phyloP scores from a whole-genome alignment of 352 stramenopile genomes.

The Pythium aristosporum region DNA sequence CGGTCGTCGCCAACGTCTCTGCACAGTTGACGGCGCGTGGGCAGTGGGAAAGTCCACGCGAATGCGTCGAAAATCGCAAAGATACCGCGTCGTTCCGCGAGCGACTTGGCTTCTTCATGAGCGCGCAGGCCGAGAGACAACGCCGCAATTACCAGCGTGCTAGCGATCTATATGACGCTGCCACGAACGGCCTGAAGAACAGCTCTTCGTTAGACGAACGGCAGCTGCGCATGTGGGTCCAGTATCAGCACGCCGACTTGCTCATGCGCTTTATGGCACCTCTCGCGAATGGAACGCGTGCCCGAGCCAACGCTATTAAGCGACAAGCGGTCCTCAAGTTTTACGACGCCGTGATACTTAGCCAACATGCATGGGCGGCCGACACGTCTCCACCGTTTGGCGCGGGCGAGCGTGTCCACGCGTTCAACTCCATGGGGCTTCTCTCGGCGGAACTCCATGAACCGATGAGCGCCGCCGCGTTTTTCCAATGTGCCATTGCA shows the following conservation, averaged over 20 bases:
- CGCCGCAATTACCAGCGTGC: background rate
- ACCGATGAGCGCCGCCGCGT: constrained; percentile 3
- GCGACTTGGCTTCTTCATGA: background rate
- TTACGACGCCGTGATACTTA: constrained; percentile 6
- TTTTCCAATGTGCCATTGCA: constrained; percentile 18
- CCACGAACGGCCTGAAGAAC: background rate
- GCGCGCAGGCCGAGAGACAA: constrained; percentile 3
- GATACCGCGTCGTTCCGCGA: background rate
- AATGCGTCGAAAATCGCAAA: background rate
- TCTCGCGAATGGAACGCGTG: background rate
- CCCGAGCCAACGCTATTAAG: background rate
- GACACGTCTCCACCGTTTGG: constrained; percentile 1
- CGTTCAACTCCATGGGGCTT: constrained; percentile 33
- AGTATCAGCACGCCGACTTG: constrained; percentile 20
- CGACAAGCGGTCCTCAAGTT: constrained; percentile 12
- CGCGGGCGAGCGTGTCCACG: constrained; percentile 11
- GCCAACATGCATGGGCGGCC: background rate
- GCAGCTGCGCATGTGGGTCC: constrained; percentile 15
- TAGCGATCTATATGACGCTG: background rate
- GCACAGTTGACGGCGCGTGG: background rate
- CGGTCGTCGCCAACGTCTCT: background rate
- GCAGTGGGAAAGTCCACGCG: background rate
- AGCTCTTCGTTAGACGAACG: background rate
- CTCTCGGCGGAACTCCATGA: constrained; percentile 17
- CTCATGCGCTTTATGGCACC: constrained; percentile 5